Percentiles rank a stretch among this genome's conserved stretches.
Conservation (phyloP, 352 stramenopile species). For the Globisporangium nagaii region DNA sequence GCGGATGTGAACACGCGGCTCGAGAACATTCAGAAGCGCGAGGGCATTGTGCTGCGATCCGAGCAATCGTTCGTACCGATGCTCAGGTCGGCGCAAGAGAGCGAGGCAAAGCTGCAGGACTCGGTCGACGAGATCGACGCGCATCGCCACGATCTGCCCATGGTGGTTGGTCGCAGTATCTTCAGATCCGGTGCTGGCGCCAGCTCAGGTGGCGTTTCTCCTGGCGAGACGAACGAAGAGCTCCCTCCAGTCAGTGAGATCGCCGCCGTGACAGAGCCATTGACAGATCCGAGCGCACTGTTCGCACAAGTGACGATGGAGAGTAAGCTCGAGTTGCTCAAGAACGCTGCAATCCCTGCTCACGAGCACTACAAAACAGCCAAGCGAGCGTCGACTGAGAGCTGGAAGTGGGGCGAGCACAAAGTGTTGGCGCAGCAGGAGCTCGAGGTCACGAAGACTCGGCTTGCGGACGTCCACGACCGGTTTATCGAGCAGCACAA, state of each 20-base stretch:
- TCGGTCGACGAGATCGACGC: slow-evolving; percentile 25
- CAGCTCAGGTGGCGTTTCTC: background rate
- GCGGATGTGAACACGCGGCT: slow-evolving; percentile 33
- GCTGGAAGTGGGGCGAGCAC: slow-evolving; percentile 55
- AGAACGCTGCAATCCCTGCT: slow-evolving; percentile 36
- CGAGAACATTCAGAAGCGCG: slow-evolving; percentile 39
- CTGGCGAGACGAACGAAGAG: background rate
- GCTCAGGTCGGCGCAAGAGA: slow-evolving; percentile 22
- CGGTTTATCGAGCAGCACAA: slow-evolving; percentile 50
- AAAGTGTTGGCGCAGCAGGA: slow-evolving; percentile 47
- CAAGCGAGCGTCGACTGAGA: slow-evolving; percentile 38
- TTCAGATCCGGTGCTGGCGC: slow-evolving; percentile 18
- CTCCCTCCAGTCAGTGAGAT: background rate
- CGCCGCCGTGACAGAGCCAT: slow-evolving; percentile 13
- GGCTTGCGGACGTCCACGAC: slow-evolving; percentile 47
- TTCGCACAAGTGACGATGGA: slow-evolving; percentile 50
- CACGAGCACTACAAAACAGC: slow-evolving; percentile 56
- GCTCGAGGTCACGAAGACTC: slow-evolving; percentile 45
- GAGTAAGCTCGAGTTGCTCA: slow-evolving; percentile 61
- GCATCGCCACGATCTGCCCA: slow-evolving; percentile 33
- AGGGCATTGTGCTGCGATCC: slow-evolving; percentile 33
- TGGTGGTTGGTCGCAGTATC: slow-evolving; percentile 56
- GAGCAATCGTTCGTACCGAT: slow-evolving; percentile 32
- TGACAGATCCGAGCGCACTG: slow-evolving; percentile 29
- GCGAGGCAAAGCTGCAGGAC: slow-evolving; percentile 15